Evolutionary conservation across 306 rosid genomes (phyloP).

Genomic region (Malus orientalis): DNA sequence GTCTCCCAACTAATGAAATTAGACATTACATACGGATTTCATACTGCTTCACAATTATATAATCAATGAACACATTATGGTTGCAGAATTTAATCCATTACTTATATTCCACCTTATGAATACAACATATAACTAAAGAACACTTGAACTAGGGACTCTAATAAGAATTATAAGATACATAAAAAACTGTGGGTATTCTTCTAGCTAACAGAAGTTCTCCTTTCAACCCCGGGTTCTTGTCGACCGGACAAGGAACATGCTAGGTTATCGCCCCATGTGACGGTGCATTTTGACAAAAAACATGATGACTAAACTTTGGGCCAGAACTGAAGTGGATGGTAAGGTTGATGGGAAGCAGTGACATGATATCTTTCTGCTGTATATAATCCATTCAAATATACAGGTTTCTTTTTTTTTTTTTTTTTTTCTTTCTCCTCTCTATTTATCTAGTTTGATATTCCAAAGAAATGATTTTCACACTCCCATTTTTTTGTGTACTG

Average conservation of each 20-base stretch:
- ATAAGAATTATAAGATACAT: too few relatives aligned
- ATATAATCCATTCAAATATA: not conserved
- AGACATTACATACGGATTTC: not conserved
- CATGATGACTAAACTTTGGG: not conserved
- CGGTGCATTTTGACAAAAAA: conserved; percentile 8
- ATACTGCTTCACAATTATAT: not conserved
- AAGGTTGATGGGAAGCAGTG: conserved; percentile 15
- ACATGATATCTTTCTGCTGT: not conserved
- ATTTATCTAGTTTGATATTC: not conserved
- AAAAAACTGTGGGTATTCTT: not conserved
- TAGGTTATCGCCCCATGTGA: not conserved
- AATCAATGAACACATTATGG: not conserved
- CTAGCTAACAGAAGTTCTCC: not conserved
- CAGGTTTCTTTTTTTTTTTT: not conserved
- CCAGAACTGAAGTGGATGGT: conserved; percentile 4
- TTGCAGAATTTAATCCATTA: not conserved
- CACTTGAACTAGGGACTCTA: not conserved
- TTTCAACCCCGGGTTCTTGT: not conserved
- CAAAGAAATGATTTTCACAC: too few relatives aligned
- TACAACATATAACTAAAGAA: not conserved
- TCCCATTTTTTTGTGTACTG: too few relatives aligned
- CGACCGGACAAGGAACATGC: not conserved
- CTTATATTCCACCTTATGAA: not conserved
- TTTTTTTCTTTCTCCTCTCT: not conserved
- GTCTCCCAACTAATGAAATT: not conserved